phyloP scores from a whole-genome alignment of 257 asterid species.

The Leonotis leonurus region DNA sequence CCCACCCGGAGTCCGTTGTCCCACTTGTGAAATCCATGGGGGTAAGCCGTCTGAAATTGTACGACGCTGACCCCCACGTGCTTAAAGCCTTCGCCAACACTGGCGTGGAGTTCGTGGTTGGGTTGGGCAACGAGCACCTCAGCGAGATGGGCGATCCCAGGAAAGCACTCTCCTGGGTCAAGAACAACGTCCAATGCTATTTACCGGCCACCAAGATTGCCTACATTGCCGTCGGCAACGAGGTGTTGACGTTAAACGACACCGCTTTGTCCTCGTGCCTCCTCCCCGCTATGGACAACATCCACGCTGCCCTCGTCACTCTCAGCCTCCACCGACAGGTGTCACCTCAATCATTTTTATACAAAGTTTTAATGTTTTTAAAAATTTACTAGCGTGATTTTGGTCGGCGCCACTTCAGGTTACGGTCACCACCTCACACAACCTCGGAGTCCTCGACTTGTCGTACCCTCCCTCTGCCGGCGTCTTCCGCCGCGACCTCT shows the following conservation, averaged over 20 bases:
- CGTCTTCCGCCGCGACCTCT: no score
- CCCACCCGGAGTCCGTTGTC: slow-evolving; percentile 49
- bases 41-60: slow-evolving; percentile 51
- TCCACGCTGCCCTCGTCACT: slow-evolving; percentile 37
- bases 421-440: no score
- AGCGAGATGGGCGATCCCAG: slow-evolving; percentile 36
- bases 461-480: slow-evolving; percentile 75
- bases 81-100: slow-evolving; percentile 60
- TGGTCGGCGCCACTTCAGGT: no score
- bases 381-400: no score
- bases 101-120: slow-evolving; percentile 52
- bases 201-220: slow-evolving; percentile 51
- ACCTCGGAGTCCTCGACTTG: no score
- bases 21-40: no score
- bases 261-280: slow-evolving; percentile 43
- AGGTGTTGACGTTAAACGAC: slow-evolving; percentile 52
- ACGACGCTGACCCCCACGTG: slow-evolving; percentile 49
- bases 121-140: slow-evolving; percentile 42
- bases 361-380: no score
- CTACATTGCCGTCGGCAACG: slow-evolving; percentile 59
- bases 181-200: slow-evolving; percentile 50
- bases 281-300: slow-evolving; percentile 64
- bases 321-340: slow-evolving; percentile 43
- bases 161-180: no score
- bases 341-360: no score